These are phyloP conservation scores for Aristolochia fimbriata DNA, from an alignment of 164 flowering plant species.

Conservation along the genomic window DNA sequence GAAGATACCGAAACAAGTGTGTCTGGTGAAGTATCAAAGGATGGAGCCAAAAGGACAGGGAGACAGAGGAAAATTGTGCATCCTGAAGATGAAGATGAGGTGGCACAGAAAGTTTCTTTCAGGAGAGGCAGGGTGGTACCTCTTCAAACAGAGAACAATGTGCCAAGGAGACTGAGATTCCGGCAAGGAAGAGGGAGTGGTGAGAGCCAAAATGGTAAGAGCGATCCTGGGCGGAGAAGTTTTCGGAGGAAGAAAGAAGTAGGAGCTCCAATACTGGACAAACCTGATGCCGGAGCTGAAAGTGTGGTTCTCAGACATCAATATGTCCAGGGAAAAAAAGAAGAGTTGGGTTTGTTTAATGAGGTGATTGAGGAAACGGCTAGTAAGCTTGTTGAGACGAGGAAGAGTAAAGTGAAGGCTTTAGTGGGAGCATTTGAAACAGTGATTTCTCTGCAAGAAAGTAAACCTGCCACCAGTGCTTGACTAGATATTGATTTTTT, in stretches of 20 bases:
- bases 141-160: constrained; percentile 16
- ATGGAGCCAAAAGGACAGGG: constrained; percentile 10
- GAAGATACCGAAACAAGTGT: constrained; percentile 8
- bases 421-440: constrained; percentile 93
- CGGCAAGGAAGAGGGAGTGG: constrained; percentile 6
- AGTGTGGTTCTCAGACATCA: constrained; percentile 57
- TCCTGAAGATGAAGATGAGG: constrained; percentile 7
- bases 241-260: constrained; percentile 21
- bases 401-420: constrained; percentile 92
- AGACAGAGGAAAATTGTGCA: constrained; percentile 12
- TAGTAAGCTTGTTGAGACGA: constrained; percentile 66
- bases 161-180: constrained; percentile 9
- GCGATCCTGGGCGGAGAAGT: constrained; percentile 10
- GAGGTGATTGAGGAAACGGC: constrained; percentile 90
- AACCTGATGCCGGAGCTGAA: constrained; percentile 15
- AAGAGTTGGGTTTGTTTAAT: constrained; percentile 47
- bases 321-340: constrained; percentile 53
- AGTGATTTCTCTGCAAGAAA: constrained; percentile 73
- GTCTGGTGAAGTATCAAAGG: constrained; percentile 8
- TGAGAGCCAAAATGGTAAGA: constrained; percentile 2
- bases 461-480: constrained; percentile 28
- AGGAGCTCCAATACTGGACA: constrained; percentile 16
- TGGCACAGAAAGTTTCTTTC: constrained; percentile 26
- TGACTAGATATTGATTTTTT: constrained; percentile 13
- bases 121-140: constrained; percentile 40